Conservation (phyloP, 2,329 filamentous ascomycete species). For the Monilinia fructigena region DNA sequence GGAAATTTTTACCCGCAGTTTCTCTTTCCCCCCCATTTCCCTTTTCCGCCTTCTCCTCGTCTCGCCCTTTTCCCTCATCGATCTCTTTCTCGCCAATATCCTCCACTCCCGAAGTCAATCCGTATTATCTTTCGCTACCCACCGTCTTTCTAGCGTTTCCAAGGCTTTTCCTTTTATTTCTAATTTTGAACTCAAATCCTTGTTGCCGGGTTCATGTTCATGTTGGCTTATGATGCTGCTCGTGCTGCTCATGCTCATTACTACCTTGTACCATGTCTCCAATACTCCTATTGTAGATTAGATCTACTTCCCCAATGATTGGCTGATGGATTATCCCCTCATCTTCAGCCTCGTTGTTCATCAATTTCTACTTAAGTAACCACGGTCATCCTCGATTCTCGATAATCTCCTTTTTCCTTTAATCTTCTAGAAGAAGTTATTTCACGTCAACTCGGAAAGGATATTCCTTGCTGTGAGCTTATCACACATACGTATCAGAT, state of each 20-base stretch:
- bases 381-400: slow-evolving; percentile 8
- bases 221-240: no score
- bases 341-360: slow-evolving; percentile 15
- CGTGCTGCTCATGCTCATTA: no score
- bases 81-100: neutral
- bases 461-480: neutral
- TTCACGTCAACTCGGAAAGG: neutral
- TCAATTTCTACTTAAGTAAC: neutral
- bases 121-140: neutral
- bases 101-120: no score
- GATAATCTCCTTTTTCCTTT: neutral
- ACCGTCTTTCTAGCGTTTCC: neutral
- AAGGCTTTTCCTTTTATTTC: neutral
- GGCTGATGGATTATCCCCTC: slow-evolving; percentile 8
- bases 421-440: slow-evolving; percentile 11
- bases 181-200: neutral
- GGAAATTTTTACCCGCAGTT: neutral
- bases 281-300: neutral
- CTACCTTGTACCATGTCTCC: no score
- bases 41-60: neutral
- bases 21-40: neutral
- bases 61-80: neutral
- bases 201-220: slow-evolving; percentile 7
- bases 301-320: slow-evolving; percentile 5
- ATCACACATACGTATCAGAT: neutral